phyloP scores from a whole-genome alignment of 306 rosid species.

The Dalbergia cochinchinensis region DNA sequence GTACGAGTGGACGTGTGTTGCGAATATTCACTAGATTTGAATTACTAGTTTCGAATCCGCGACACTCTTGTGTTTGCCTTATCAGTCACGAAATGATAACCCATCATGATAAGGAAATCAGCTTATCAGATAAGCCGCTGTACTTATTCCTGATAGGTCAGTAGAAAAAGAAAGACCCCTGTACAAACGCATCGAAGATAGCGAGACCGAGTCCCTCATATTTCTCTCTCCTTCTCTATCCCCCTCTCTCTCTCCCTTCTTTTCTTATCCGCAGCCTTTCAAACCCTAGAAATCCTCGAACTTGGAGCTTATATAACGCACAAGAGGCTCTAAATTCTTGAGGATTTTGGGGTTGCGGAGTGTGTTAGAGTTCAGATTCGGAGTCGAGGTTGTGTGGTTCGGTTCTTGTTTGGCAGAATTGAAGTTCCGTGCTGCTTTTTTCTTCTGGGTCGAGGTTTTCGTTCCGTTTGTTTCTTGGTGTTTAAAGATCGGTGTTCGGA shows the following conservation, averaged over 20 bases:
- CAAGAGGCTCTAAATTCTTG: conserved; percentile 28
- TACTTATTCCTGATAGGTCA: conserved; percentile 65
- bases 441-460: background rate
- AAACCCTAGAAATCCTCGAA: conserved; percentile 78
- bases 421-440: conserved; percentile 36
- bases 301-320: conserved; percentile 45
- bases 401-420: conserved; percentile 38
- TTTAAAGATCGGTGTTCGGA: conserved; percentile 46
- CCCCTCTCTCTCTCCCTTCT: conserved; percentile 43
- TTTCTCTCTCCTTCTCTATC: conserved; percentile 32
- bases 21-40: conserved; percentile 80
- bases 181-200: conserved; percentile 81
- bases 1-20: conserved; percentile 69
- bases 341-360: conserved; percentile 48
- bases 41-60: conserved; percentile 77
- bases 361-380: conserved; percentile 45
- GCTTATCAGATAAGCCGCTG: fast-evolving
- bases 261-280: conserved; percentile 62
- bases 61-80: background rate
- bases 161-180: conserved; percentile 66
- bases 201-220: conserved; percentile 68
- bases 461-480: conserved; percentile 5
- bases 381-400: conserved; percentile 28
- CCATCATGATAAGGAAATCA: fast-evolving
- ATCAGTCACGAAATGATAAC: conserved; percentile 44